Evolutionary conservation across 225 moss, liverwort and hornwort genomes (phyloP).

Genomic region (Marchantia paleacea): DNA sequence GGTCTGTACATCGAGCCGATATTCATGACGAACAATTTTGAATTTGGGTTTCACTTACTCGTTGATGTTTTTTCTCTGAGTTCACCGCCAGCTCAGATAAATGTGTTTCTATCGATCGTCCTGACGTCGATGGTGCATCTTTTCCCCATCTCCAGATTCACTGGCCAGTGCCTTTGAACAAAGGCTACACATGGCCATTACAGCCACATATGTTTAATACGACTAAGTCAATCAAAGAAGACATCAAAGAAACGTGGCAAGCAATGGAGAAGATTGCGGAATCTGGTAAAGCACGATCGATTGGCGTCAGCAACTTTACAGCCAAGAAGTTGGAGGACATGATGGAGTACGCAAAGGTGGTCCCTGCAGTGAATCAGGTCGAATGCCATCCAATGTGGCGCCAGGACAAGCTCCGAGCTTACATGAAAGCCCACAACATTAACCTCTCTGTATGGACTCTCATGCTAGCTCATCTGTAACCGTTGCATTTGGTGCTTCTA

Average conservation of each 20-base stretch:
- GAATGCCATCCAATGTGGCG: slow-evolving; percentile 37
- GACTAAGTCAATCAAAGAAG: slow-evolving; percentile 10
- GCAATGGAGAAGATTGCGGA: slow-evolving; percentile 41
- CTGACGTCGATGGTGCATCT: neutral
- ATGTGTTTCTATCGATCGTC: neutral
- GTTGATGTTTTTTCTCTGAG: too few species aligned
- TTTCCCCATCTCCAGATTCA: slow-evolving; percentile 26
- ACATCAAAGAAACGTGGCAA: slow-evolving; percentile 35
- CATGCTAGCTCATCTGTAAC: too few species aligned
- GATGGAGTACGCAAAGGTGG: slow-evolving; percentile 28
- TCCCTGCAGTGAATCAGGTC: slow-evolving; percentile 44
- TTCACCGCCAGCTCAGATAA: too few species aligned
- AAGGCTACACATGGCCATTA: slow-evolving; percentile 23
- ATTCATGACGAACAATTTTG: too few species aligned
- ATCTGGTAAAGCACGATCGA: slow-evolving; percentile 28
- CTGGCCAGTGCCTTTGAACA: slow-evolving; percentile 39
- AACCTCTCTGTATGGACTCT: slow-evolving; percentile 17
- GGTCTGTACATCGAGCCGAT: neutral
- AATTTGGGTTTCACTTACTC: too few species aligned
- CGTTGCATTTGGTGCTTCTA: slow-evolving; percentile 5
- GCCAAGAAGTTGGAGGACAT: slow-evolving; percentile 31
- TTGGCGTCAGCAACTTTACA: slow-evolving; percentile 49
- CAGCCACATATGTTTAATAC: slow-evolving; percentile 15
- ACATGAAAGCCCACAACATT: slow-evolving; percentile 10
- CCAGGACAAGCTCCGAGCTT: slow-evolving; percentile 22